Evolutionary conservation across 257 asterid species (phyloP), one percentile per base, ranked within the genome.

Genomic region (Jacaranda copaia): DNA sequence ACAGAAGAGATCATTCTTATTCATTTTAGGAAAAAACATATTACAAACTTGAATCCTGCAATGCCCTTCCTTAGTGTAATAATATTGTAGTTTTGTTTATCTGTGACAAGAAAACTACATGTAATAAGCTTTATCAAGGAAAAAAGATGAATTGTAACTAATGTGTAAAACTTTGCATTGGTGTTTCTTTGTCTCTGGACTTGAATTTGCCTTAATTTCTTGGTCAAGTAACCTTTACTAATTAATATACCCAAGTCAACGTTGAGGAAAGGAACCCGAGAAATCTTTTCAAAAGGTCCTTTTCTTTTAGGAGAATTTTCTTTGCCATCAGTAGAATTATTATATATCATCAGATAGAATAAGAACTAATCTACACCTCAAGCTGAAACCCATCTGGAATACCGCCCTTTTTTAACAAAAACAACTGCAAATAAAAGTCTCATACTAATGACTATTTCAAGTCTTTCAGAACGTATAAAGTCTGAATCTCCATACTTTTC

Each of bases 91-190:
- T 60, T 42, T 10, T 11, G 52, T 55, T 13, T 63, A 66, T 70
- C 43, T 70, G 57, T 35, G 62, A 55, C 19, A 51, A 56, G 2
- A 9, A 11, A 51, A 6, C 6, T 32, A 4, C 49, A 49, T 59
- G 81, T 72, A 72, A 39, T 57, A 66, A 64, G 32, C 25, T 81
- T 76, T 63, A 45, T 56, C 75, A 81, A 64, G 57, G 57, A 64
- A 60, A 15, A 11, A 46, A 2, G 25, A 56, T 52, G 63, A 68
- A 52, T 68, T 70, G 75, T 81, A 71, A 64, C 57, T 71, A 70
- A 61, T 62, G 51, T 18, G 14, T 68, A 75, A 18, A 0, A n/a
- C 53, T 65, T 45, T 43, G 8, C 6, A 14, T 53, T 53, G 8
- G 6, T 53, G 59, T 53, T 53, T 14, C 19, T 53, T 14, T 14